Percentiles rank a stretch among this genome's conserved stretches.
phyloP scores from a whole-genome alignment of 192 early-diverging fungal genomes.

The Podila horticola region DNA sequence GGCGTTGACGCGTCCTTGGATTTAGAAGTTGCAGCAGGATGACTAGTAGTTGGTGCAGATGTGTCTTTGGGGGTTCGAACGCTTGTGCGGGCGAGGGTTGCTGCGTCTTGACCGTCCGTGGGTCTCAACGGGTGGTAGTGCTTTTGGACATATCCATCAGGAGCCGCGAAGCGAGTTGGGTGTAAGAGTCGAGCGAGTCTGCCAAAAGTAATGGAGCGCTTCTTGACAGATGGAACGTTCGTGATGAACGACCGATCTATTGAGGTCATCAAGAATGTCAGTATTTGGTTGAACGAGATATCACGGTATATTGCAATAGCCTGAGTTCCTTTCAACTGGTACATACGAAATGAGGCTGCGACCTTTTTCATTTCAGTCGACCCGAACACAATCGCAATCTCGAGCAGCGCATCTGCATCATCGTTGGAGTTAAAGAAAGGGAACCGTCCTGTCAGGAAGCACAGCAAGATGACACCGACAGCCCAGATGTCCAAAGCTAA shows the following conservation, averaged over 20 bases:
- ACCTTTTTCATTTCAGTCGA: constrained; percentile 75
- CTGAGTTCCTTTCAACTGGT: not conserved
- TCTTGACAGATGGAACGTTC: constrained; percentile 58
- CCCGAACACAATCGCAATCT: constrained; percentile 86
- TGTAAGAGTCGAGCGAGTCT: constrained; percentile 57
- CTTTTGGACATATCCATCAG: constrained; percentile 11
- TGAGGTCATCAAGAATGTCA: not conserved
- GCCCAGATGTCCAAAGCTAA: constrained; percentile 93
- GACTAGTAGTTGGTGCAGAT: not conserved
- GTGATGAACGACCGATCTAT: constrained; percentile 67
- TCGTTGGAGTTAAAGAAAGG: constrained; percentile 92
- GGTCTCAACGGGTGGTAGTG: not conserved
- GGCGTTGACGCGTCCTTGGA: too few species aligned
- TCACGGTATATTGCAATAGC: not conserved
- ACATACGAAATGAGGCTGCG: constrained; percentile 70
- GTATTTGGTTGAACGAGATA: not conserved
- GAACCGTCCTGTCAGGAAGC: constrained; percentile 81
- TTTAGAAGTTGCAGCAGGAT: not conserved
- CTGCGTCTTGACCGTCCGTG: not conserved
- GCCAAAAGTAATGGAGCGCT: constrained; percentile 24
- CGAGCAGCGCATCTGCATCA: constrained; percentile 87
- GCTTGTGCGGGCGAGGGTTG: not conserved
- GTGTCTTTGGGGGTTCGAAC: not conserved
- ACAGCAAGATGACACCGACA: constrained; percentile 87
- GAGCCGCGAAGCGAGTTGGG: constrained; percentile 32